Evolutionary conservation across 2,329 filamentous ascomycete genomes (phyloP), one percentile per base, ranked within the genome.

Genomic region (Ophiostoma tasmaniense): DNA sequence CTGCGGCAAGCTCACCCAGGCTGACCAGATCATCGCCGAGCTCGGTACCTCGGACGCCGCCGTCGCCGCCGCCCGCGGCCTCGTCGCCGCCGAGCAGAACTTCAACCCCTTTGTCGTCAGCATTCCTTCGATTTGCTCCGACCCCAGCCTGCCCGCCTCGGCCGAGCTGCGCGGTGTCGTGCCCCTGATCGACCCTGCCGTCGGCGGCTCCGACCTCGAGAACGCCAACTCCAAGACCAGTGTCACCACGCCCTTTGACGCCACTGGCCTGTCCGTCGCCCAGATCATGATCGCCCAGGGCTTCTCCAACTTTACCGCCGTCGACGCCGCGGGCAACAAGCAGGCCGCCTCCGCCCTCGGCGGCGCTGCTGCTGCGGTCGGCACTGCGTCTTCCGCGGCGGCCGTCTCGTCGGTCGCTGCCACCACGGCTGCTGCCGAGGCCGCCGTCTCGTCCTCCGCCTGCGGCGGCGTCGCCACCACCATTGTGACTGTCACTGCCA

Each of bases 161-260:
- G 77, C 78, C 30, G 82, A 81, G 68, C 85, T 91, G 39, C 82
- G 89, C 61, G 89, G 89, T 71, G 87, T 91, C 69, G 81, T 89
- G 3, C 88, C 89, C 33, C 81, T 89, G 20, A 84, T 91, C 71
- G 89, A 91, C 76, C 88, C 89, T 2, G 84, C 79, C 71, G 87
- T 90, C 52, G 79, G 74, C 66, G 85, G 83, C 69, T 79, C 85
- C 28, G 86, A 83, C 68, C 74, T 79, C 13, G 85, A 87, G 75
- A 90, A 90, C 71, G 83, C 84, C 71, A 85, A 88, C 76, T 86
- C 87, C 20, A 79, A 77, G 1, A 77, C 77, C 30, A 88, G 85
- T 3, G 75, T 83, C 64, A 75, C 75, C 22, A 81, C 77, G 3
- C 87, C 89, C 3, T 85, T 90, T 64, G 77, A 81, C 62, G 87